Conservation (phyloP, 2,329 filamentous ascomycete genomes). For the Phialophora expanda region DNA sequence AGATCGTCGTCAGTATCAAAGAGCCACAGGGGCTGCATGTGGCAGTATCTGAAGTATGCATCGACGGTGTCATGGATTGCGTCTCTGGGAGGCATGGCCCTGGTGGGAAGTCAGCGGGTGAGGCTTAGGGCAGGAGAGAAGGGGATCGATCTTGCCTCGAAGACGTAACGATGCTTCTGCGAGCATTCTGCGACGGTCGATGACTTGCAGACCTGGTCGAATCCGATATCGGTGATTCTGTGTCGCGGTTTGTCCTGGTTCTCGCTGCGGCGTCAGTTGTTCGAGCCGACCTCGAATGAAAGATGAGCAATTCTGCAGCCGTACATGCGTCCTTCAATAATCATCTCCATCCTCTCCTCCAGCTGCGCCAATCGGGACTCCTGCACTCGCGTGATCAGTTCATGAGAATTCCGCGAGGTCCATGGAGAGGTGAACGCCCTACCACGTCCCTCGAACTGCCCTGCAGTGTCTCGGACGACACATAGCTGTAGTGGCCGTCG, state of each 20-base stretch:
- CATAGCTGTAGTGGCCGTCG: background rate
- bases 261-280: background rate
- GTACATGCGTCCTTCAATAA: slow-evolving; percentile 14
- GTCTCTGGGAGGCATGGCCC: slow-evolving; percentile 12
- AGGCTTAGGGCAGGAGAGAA: background rate
- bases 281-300: background rate
- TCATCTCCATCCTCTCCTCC: slow-evolving; percentile 20
- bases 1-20: slow-evolving; percentile 46
- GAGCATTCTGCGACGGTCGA: background rate
- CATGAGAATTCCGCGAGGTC: background rate
- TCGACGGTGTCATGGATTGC: slow-evolving; percentile 17
- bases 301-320: background rate
- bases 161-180: slow-evolving; percentile 3
- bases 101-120: slow-evolving; percentile 6
- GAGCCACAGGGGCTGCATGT: slow-evolving; percentile 48
- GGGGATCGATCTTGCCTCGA: slow-evolving; percentile 5
- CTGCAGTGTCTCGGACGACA: background rate
- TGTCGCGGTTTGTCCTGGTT: slow-evolving; percentile 5
- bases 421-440: background rate
- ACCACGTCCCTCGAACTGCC: slow-evolving; percentile 6
- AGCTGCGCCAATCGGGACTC: slow-evolving; percentile 21
- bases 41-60: slow-evolving; percentile 46
- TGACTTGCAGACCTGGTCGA: slow-evolving; percentile 1
- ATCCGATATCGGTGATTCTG: slow-evolving; percentile 2
- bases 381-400: slow-evolving; percentile 1